Conservation (phyloP, 2,329 filamentous ascomycete species). For the Scleromitrula shiraiana region DNA sequence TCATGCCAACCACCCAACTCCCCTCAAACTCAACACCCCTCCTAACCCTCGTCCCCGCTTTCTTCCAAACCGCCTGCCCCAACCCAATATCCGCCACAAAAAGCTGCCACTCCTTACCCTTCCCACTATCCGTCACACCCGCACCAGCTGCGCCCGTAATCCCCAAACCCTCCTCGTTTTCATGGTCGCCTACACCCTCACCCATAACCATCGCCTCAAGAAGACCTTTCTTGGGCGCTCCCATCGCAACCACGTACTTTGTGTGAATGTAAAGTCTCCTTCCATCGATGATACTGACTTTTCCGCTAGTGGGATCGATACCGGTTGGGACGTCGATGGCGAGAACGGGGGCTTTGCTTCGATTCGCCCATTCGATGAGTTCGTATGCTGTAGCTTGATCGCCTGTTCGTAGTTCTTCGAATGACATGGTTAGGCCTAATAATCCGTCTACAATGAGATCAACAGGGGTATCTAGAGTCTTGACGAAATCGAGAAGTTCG, state of each 20-base stretch:
- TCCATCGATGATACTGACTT: conserved; percentile 60
- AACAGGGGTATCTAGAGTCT: conserved; percentile 52
- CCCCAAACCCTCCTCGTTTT: conserved; percentile 22
- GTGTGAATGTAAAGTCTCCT: conserved; percentile 72
- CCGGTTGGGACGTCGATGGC: conserved; percentile 90
- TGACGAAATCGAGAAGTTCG: conserved; percentile 54
- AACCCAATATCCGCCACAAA: conserved; percentile 84
- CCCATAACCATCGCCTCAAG: conserved; percentile 56
- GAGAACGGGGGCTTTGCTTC: conserved; percentile 72
- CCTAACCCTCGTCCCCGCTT: conserved; percentile 71
- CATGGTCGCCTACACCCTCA: conserved; percentile 20
- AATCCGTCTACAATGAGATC: conserved; percentile 85
- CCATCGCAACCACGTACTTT: conserved; percentile 76
- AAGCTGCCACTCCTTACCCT: conserved; percentile 56
- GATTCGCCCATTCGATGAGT: conserved; percentile 89
- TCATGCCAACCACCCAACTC: conserved; percentile 73
- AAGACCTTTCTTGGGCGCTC: conserved; percentile 78
- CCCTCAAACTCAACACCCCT: conserved; percentile 84
- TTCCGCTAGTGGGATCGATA: conserved; percentile 70
- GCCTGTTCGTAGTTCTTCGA: conserved; percentile 76
- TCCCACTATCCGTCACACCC: too few relatives aligned
- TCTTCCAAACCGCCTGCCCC: conserved; percentile 73
- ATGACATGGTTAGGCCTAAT: conserved; percentile 77
- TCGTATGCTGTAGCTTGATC: conserved; percentile 81
- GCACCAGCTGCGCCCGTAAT: neutral